Base-by-base conservation (phyloP, 192 early-diverging fungal genomes). In the Coemansia sp. region DNA sequence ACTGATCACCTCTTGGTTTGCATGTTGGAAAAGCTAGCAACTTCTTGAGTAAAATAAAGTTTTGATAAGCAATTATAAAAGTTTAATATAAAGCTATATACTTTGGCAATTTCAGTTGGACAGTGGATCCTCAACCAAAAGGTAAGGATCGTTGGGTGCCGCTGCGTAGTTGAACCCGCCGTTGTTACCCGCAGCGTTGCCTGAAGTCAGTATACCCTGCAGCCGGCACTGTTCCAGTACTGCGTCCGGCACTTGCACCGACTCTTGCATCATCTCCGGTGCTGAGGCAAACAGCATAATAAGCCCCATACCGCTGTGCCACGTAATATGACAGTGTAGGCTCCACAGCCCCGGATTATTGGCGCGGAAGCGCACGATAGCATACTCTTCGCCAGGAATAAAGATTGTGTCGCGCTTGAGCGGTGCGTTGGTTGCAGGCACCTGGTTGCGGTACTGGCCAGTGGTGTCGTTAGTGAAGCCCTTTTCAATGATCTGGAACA, bases 261-360 rank as follows among this genome's bases (percentile, higher is more conserved):
- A 5, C 10, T 57, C 17, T 5, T 85, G 79, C 14, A 85, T 63
- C 23, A 85, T 50, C 47, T 85, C 84, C 17, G 91, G 89, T 3
- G 89, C 89, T 58, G 89, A 87, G 37, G 91, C 68, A 61, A 94
- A 67, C 1, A 78, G 78, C 15, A 85, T 79, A 11, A 83, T 88
- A 57, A 93, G 85, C 54, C 93, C 93, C 55, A 84, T 73, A 39
- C 82, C 82, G 57, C 88, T 69, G 47, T 83, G 82, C 48, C 64
- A 61, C 19, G 64, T 51, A 69, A 91, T 90, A 73, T 92, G 92
- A 75, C 94, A 95, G 70, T 92, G 91, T 68, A 93, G 82, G 38
- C 87, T 62, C 92, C 91, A 93, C 14, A 86, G 76, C 7, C 92
- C 93, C 6, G 90, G 89, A 72, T 93, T 95, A 69, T 93, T 86